Percentiles rank a stretch among this genome's conserved stretches.
phyloP scores from a whole-genome alignment of 2,329 filamentous ascomycete genomes.

The Dendrostoma leiphaemia region DNA sequence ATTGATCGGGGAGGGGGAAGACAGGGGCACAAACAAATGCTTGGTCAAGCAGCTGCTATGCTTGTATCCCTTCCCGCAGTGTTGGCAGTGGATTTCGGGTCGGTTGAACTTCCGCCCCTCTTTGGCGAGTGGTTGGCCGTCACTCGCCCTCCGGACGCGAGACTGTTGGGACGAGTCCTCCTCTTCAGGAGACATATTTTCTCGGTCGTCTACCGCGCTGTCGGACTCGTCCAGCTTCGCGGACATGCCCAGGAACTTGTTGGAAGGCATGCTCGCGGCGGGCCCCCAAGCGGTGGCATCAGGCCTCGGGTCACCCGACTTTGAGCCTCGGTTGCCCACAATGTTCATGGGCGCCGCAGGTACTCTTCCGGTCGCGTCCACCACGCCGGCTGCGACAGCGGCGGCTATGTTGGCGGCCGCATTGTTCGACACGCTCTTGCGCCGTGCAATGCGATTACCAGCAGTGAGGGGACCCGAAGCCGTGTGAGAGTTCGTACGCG shows the following conservation, averaged over 20 bases:
- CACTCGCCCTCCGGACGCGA: conserved; percentile 67
- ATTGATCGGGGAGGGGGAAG: conserved; percentile 39
- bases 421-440: conserved; percentile 87
- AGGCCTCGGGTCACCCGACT: conserved; percentile 52
- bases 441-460: conserved; percentile 81
- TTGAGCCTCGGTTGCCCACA: conserved; percentile 65
- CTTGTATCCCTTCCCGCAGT: conserved; percentile 99
- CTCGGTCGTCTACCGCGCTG: conserved; percentile 69
- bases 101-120: conserved; percentile 76
- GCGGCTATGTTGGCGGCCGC: conserved; percentile 72
- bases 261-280: conserved; percentile 66
- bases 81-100: conserved; percentile 90
- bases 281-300: conserved; percentile 37
- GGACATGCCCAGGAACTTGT: conserved; percentile 46
- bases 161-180: conserved; percentile 47
- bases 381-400: conserved; percentile 62
- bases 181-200: conserved; percentile 56
- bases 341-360: conserved; percentile 57
- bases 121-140: conserved; percentile 80
- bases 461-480: conserved; percentile 73
- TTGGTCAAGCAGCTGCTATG: conserved; percentile 99
- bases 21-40: conserved; percentile 91
- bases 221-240: conserved; percentile 51
- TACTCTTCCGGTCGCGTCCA: conserved; percentile 38
- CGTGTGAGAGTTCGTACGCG: conserved; percentile 79